A percentile compares a stretch with the other conserved stretches of the same genome.
These are phyloP conservation scores for Croton laevigatus DNA, from an alignment of 441 rosid species.

Conservation along the genomic window DNA sequence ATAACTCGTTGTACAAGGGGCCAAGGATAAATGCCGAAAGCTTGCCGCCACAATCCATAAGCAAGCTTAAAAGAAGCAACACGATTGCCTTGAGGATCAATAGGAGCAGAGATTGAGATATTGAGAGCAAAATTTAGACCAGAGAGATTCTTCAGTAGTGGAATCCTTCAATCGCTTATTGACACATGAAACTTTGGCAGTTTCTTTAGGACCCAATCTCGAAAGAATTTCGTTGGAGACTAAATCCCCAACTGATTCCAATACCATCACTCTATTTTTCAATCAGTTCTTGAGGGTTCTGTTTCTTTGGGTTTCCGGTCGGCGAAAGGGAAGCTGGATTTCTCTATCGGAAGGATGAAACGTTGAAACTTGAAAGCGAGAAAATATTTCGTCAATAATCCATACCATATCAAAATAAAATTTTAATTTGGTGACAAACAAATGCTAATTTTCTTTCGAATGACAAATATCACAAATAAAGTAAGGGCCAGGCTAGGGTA, in stretches of 20 bases:
- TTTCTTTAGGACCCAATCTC: constrained; percentile 48
- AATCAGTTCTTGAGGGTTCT: not conserved
- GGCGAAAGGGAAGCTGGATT: no score
- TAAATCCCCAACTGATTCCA: constrained; percentile 63
- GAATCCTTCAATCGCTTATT: constrained; percentile 43
- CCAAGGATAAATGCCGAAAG: constrained; percentile 81
- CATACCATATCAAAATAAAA: no score
- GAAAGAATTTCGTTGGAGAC: constrained; percentile 50
- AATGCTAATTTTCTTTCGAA: no score
- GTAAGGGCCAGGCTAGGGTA: no score
- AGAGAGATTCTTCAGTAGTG: constrained; percentile 68
- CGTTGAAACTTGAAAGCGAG: no score
- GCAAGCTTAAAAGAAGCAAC: constrained; percentile 72
- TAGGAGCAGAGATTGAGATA: constrained; percentile 70
- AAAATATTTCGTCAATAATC: no score
- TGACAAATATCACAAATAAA: no score
- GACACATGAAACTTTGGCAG: constrained; percentile 52
- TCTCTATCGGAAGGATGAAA: no score
- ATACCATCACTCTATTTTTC: constrained; percentile 34
- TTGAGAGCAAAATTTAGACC: constrained; percentile 54
- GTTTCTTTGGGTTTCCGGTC: not conserved
- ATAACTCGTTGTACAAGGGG: constrained; percentile 62
- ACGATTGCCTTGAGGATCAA: constrained; percentile 52
- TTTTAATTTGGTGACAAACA: no score
- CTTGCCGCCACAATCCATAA: constrained; percentile 65